Conservation (phyloP, 352 stramenopile species). For the Phytophthora multivora region DNA sequence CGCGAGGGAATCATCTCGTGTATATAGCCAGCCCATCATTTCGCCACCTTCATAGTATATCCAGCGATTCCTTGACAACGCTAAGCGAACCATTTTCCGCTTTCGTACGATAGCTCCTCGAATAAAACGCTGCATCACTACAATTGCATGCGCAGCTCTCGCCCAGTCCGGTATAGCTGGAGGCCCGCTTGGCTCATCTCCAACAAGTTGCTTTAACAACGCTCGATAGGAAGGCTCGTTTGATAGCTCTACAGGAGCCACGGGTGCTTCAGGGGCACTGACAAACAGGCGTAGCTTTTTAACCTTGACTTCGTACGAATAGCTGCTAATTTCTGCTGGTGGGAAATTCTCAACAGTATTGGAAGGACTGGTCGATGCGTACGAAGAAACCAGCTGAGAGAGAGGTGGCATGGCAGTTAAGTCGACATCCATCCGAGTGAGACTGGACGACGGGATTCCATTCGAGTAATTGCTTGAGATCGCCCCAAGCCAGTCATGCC, state of each 20-base stretch:
- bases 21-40: slow-evolving; percentile 86
- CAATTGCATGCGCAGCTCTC: slow-evolving; percentile 70
- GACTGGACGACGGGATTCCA: slow-evolving; percentile 20
- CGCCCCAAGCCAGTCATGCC: slow-evolving; percentile 56
- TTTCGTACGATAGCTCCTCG: slow-evolving; percentile 73
- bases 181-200: slow-evolving; percentile 47
- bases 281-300: slow-evolving; percentile 73
- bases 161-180: slow-evolving; percentile 69
- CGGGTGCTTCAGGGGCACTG: slow-evolving; percentile 52
- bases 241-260: slow-evolving; percentile 23
- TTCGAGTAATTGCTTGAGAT: slow-evolving; percentile 62
- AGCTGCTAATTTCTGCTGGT: slow-evolving; percentile 41
- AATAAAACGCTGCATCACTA: slow-evolving; percentile 84
- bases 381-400: slow-evolving; percentile 35
- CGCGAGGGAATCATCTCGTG: slow-evolving; percentile 78
- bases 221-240: slow-evolving; percentile 75
- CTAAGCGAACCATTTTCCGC: slow-evolving; percentile 65
- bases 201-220: slow-evolving; percentile 78
- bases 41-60: slow-evolving; percentile 62
- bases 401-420: slow-evolving; percentile 14
- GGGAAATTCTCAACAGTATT: slow-evolving; percentile 31
- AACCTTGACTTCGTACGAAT: slow-evolving; percentile 77
- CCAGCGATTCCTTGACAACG: slow-evolving; percentile 60
- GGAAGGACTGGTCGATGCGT: slow-evolving; percentile 41
- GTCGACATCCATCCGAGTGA: slow-evolving; percentile 26